Percentiles rank a stretch among this genome's conserved stretches.
Conservation (phyloP, 495 filamentous ascomycete species). For the Sordaria brevicollis region DNA sequence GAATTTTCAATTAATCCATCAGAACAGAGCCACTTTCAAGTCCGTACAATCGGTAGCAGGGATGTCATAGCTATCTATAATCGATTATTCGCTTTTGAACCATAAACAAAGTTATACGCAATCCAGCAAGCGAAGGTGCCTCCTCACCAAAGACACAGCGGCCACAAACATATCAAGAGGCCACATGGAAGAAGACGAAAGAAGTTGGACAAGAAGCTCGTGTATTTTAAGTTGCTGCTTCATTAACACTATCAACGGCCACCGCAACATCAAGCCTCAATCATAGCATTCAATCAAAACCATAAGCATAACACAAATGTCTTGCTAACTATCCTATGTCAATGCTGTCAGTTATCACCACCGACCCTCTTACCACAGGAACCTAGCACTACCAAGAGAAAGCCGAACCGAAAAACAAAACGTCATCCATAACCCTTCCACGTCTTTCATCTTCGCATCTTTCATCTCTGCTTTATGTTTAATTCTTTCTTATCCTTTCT, state of each 20-base stretch:
- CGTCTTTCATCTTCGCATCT: not conserved
- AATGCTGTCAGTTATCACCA: not conserved
- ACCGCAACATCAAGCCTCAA: not conserved
- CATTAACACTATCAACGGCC: not conserved
- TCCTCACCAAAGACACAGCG: too few species aligned
- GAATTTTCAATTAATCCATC: too few species aligned
- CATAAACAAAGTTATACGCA: too few species aligned
- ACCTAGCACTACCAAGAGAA: too few species aligned
- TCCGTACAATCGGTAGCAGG: too few species aligned
- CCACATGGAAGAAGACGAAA: not conserved
- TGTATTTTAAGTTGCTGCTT: not conserved
- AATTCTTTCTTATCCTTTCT: not conserved
- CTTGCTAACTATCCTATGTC: not conserved
- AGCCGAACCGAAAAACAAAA: not conserved
- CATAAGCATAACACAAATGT: not conserved
- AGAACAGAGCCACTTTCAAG: too few species aligned
- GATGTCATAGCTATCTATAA: too few species aligned
- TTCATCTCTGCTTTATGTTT: not conserved
- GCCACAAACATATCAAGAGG: too few species aligned
- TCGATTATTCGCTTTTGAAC: too few species aligned
- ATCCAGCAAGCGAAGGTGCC: too few species aligned
- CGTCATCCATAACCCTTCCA: not conserved
- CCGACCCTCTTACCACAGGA: not conserved
- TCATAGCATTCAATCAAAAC: not conserved
- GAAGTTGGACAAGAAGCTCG: not conserved